A percentile compares a stretch with the other conserved stretches of the same genome.
These are phyloP conservation scores for Suhomyces pyralidae DNA, from an alignment of 805 yeast species.

Conservation along the genomic window DNA sequence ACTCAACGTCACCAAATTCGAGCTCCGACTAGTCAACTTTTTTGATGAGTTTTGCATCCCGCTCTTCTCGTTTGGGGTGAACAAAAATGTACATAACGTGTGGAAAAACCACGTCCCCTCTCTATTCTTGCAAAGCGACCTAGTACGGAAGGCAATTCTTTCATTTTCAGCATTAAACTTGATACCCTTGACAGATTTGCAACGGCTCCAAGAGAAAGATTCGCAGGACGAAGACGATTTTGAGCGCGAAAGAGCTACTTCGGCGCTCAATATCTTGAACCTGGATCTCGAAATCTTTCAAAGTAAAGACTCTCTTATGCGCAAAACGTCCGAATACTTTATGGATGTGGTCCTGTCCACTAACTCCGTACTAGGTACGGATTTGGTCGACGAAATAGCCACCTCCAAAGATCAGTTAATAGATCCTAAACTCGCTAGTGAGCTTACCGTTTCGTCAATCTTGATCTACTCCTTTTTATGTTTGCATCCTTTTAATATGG, in stretches of 20 bases:
- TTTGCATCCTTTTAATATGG: constrained; percentile 27
- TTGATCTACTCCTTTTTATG: constrained; percentile 28
- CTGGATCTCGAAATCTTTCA: background rate
- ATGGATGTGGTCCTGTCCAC: constrained; percentile 14
- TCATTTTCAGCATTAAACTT: constrained; percentile 24
- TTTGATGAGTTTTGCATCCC: constrained; percentile 28
- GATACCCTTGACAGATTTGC: constrained; percentile 21
- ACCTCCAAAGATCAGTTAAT: background rate
- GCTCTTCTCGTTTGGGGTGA: constrained; percentile 23
- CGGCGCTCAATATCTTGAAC: background rate
- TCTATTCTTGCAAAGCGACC: constrained; percentile 20
- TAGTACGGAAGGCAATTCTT: constrained; percentile 25
- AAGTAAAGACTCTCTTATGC: constrained; percentile 12
- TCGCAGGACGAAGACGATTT: background rate
- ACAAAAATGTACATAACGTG: constrained; percentile 16
- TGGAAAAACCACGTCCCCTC: constrained; percentile 28
- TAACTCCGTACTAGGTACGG: constrained; percentile 6
- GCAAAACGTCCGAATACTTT: constrained; percentile 23
- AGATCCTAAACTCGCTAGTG: constrained; percentile 7
- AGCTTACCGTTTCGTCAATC: constrained; percentile 18
- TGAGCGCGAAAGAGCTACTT: background rate
- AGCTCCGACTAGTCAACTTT: constrained; percentile 23
- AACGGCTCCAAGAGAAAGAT: constrained; percentile 7
- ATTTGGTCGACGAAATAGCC: background rate
- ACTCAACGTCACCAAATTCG: constrained; percentile 20